These are phyloP conservation scores for Dichomitus squalens DNA, from an alignment of 1,284 basidiomycete species.

Conservation along the genomic window DNA sequence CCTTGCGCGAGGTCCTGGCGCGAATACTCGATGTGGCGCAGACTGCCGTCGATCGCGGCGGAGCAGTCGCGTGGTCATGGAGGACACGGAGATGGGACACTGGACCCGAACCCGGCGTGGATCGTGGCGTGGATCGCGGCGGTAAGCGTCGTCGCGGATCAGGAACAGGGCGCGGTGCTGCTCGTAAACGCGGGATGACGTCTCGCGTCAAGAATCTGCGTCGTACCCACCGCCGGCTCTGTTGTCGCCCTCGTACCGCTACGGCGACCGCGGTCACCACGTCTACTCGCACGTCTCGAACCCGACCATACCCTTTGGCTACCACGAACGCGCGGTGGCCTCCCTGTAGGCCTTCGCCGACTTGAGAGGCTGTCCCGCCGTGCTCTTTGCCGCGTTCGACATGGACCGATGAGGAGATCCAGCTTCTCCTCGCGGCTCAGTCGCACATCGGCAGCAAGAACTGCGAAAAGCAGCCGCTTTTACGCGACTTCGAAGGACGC, in stretches of 20 bases:
- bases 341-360: too few relatives aligned
- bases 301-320: too few relatives aligned
- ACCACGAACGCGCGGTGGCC: too few relatives aligned
- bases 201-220: too few relatives aligned
- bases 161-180: constrained; percentile 89
- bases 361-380: too few relatives aligned
- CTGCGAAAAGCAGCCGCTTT: constrained; percentile 98
- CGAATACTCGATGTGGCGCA: constrained; percentile 60
- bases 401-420: constrained; percentile 99
- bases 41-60: constrained; percentile 41
- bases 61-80: constrained; percentile 59
- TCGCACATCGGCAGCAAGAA: constrained; percentile 98
- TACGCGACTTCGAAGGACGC: too few relatives aligned
- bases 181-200: constrained; percentile 90
- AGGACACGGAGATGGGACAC: constrained; percentile 42
- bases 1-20: constrained; percentile 60
- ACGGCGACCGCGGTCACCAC: too few relatives aligned
- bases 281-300: too few relatives aligned
- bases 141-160: constrained; percentile 72
- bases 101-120: constrained; percentile 95
- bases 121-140: constrained; percentile 98
- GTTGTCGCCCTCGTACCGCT: too few relatives aligned
- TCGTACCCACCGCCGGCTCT: too few relatives aligned
- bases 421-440: constrained; percentile 93
- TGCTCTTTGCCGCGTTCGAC: too few relatives aligned